Evolutionary conservation across 352 stramenopile species (phyloP).

Genomic region (Pythium brassicae): DNA sequence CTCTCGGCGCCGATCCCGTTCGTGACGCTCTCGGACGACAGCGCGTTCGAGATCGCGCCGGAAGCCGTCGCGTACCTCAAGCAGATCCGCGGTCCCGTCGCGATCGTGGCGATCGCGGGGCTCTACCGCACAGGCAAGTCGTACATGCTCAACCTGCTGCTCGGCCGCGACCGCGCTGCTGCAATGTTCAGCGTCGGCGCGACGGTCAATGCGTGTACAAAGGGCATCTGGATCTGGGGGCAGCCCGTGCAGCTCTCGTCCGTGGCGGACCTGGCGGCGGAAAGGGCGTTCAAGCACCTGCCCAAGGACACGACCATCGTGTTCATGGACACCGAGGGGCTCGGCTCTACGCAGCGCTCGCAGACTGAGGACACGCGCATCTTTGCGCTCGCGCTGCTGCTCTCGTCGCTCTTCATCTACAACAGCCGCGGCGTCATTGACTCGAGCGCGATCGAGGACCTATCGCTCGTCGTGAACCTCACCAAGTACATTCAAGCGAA

Average conservation of each 20-base stretch:
- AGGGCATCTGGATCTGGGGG: conserved; percentile 92
- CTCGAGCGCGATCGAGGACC: conserved; percentile 82
- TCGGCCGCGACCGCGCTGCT: conserved; percentile 45
- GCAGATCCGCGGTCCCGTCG: conserved; percentile 71
- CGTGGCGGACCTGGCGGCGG: conserved; percentile 2
- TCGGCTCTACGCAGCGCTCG: conserved; percentile 78
- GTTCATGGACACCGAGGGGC: conserved; percentile 88
- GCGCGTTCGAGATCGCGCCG: conserved; percentile 71
- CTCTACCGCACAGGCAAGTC: conserved; percentile 90
- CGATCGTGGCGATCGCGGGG: conserved; percentile 80
- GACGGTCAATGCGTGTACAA: conserved; percentile 88
- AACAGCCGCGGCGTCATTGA: conserved; percentile 90
- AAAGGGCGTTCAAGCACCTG: conserved; percentile 49
- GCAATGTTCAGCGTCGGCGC: conserved; percentile 77
- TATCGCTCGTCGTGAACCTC: conserved; percentile 89
- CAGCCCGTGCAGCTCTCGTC: conserved; percentile 31
- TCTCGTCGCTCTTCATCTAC: conserved; percentile 88
- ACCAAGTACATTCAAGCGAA: conserved; percentile 87
- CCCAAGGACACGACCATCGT: conserved; percentile 51
- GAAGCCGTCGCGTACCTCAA: conserved; percentile 66
- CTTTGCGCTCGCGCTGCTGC: conserved; percentile 83
- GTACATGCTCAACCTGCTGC: conserved; percentile 86
- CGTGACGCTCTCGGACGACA: conserved; percentile 73
- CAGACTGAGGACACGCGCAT: conserved; percentile 90
- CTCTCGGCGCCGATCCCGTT: conserved; percentile 54